Percentiles rank a stretch among this genome's conserved stretches.
Evolutionary conservation across 306 rosid species (phyloP).

Genomic region (Notholithocarpus densiflorus): DNA sequence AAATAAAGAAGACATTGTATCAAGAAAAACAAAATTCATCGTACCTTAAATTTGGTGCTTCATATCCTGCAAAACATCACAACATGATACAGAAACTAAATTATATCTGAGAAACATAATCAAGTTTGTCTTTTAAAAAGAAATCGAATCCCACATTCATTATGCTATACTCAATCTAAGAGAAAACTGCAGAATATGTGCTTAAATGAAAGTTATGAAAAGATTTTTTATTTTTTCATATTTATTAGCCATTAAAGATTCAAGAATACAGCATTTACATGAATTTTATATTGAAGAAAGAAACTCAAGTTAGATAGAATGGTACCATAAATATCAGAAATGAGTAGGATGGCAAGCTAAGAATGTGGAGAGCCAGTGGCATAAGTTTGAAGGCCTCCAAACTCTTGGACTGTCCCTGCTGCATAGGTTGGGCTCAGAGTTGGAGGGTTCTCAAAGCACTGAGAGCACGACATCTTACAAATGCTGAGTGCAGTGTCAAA

Average conservation of each 20-base stretch:
- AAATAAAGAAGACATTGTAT: neutral
- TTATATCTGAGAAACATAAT: neutral
- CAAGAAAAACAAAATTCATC: neutral
- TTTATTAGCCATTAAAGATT: too few relatives aligned
- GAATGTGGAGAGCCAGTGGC: constrained; percentile 42
- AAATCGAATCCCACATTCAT: neutral
- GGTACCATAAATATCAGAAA: constrained; percentile 50
- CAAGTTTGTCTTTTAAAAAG: neutral
- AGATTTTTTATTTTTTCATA: too few relatives aligned
- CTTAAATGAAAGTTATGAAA: neutral
- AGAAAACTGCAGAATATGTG: too few relatives aligned
- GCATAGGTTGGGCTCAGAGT: constrained; percentile 28
- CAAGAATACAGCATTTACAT: too few relatives aligned
- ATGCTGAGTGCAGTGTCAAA: neutral
- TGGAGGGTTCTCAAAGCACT: constrained; percentile 45
- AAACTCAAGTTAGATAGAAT: constrained; percentile 1
- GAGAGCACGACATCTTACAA: constrained; percentile 32
- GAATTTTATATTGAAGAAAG: neutral
- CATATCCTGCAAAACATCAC: constrained; percentile 50
- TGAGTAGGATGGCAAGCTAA: constrained; percentile 40
- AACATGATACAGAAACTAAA: neutral
- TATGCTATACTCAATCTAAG: too few relatives aligned
- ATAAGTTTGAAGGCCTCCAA: constrained; percentile 40
- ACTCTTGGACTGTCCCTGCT: constrained; percentile 27
- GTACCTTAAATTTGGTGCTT: constrained; percentile 59